phyloP scores from a whole-genome alignment of 2,329 filamentous ascomycete genomes.

The Ophiocordyceps camponoti-leonardi region DNA sequence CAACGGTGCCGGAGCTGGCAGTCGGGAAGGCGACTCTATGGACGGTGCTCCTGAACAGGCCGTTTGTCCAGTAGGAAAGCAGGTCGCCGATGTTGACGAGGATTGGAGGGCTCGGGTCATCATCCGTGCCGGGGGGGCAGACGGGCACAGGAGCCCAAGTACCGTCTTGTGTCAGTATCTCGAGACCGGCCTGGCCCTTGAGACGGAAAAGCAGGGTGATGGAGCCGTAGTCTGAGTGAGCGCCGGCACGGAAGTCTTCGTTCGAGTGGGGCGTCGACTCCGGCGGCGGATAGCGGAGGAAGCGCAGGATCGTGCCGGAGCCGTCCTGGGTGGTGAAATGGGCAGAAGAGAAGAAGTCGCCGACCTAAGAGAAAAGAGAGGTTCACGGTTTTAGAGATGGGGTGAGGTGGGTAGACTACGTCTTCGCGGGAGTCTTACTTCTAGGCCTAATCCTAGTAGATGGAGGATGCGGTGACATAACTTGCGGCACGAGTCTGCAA shows the following conservation, averaged over 20 bases:
- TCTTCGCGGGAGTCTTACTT: constrained; percentile 22
- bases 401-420: not conserved
- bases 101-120: constrained; percentile 51
- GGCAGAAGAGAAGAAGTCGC: constrained; percentile 35
- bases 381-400: not conserved
- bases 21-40: constrained; percentile 65
- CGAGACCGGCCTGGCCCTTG: constrained; percentile 68
- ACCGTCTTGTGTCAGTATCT: constrained; percentile 48
- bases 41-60: constrained; percentile 70
- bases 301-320: constrained; percentile 45
- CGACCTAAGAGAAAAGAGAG: constrained; percentile 14
- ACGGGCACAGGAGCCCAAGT: constrained; percentile 51
- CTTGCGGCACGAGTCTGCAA: constrained; percentile 52
- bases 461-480: constrained; percentile 58
- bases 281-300: constrained; percentile 54
- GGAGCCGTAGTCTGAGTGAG: constrained; percentile 75
- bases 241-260: constrained; percentile 66
- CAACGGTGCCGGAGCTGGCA: constrained; percentile 7
- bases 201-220: constrained; percentile 71
- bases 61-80: constrained; percentile 77
- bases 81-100: constrained; percentile 60
- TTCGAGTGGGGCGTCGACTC: constrained; percentile 22
- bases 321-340: constrained; percentile 26
- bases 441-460: constrained; percentile 63
- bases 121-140: constrained; percentile 39